Base-by-base conservation (phyloP, 2,329 filamentous ascomycete species). In the Ceratocystis colombiana region DNA sequence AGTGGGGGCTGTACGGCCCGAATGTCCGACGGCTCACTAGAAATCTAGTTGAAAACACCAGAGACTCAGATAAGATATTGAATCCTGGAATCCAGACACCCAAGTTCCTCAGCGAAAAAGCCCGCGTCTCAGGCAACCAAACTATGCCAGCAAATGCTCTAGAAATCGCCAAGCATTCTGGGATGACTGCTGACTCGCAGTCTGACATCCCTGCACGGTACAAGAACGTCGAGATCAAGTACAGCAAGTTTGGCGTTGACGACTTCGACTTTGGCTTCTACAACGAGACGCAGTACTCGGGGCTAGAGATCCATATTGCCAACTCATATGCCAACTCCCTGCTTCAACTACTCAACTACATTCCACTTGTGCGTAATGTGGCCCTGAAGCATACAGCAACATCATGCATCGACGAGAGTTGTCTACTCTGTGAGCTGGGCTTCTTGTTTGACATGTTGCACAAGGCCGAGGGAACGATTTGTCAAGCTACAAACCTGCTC, bases 251-350 rank as follows among this genome's bases (percentile, higher is more conserved):
- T 75, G 94, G 94, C 22, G 91, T 99, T n/a, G 93, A 97, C 72
- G 95, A 99, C 75, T 99, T 99, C 74, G 94, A 99, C 75, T 99
- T 99, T 76, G 88, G 88, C 67, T 97, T 90, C 75, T 99, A 95
- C 79, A 99, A 99, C 76, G 91, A 89, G 73, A 97, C 95, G 1
- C 81, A 79, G 28, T 96, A 90, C 73, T 96, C 94, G 8, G 94
- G 94, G 0, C 79, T 99, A 48, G 93, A 99, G 74, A 99, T 90
- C 59, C 93, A 99, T 73, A 96, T 99, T 68, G 84, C 91, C 53
- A 97, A 99, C 74, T 96, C 93, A 1, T 99, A 97, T 72, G 90
- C 92, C 66, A 99, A 99, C 71, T 84, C 94, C 0, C 82, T 99
- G 3, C 79, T 99, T 44, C 94, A 99, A 74, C 82, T 99, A 1